Evolutionary conservation across 768 basidiomycete species (phyloP), one percentile per base, ranked within the genome.

Genomic region (Cantharellus anzutake): DNA sequence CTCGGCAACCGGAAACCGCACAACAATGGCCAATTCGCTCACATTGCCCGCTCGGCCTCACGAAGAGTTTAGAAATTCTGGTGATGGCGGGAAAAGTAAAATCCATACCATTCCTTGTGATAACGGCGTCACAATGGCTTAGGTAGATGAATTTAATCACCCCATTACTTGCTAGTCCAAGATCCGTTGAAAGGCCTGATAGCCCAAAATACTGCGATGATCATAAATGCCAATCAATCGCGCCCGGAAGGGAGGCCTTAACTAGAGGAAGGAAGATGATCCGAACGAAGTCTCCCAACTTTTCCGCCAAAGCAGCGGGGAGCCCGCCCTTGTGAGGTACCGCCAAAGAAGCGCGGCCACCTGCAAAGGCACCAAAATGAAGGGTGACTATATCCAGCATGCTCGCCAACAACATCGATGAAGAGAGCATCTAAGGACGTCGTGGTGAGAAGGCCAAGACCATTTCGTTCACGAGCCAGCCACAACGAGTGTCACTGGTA

Each of bases 61-160:
- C 90, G 20, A 71, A 63, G 67, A 92, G 98, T 0, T 91, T 88
- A 20, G 87, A 75, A 14, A 70, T 67, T 63, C 82, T 81, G 61
- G 98, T 88, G 2, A 84, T 82, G 56, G 93, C 74, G 0, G 84
- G 86, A 69, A 82, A 98, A 0, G 74, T 91, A 94, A 94, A 99
- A 2, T 83, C 88, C 20, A 29, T 1, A 1, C 20, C 20, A 29
- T 29, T 29, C 20, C 1, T 29, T 29, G 20, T 29, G 20, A 29
- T 29, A 29, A 29, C 20, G 20, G 0, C 20, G 20, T 29, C 20
- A 29, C 20, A 29, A 29, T 0, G 20, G 20, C 20, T 29, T 29
- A 29, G 20, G 20, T 29, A 29, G 20, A 29, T 29, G 20, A 29
- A 29, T 29, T 29, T 29, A 29, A 29, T 29, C 52, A 11, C 38